Conservation (phyloP, 345 rosid species). For the Corchorus olitorius region DNA sequence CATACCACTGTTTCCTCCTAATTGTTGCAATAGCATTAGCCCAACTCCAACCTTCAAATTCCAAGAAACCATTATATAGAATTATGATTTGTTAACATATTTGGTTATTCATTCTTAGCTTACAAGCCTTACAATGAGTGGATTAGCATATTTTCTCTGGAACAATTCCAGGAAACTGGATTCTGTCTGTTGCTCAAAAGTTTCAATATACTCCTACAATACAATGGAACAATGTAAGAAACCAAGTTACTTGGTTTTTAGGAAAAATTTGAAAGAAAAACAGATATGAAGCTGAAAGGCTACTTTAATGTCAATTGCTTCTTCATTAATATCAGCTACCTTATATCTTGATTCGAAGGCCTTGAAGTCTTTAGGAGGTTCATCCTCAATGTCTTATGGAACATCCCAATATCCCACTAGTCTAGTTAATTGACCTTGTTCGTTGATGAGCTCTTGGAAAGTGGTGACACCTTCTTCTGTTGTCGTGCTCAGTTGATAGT, state of each 20-base stretch:
- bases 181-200: constrained; percentile 32
- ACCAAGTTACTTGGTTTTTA: background rate
- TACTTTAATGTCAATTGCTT: constrained; percentile 57
- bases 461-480: too few species aligned
- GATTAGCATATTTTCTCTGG: constrained; percentile 48
- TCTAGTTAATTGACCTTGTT: background rate
- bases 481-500: background rate
- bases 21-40: constrained; percentile 62
- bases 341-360: background rate
- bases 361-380: background rate
- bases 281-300: background rate
- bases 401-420: background rate
- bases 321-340: constrained; percentile 48
- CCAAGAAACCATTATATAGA: background rate
- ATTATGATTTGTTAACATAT: background rate
- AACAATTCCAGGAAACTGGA: constrained; percentile 49
- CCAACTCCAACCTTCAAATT: constrained; percentile 58
- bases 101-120: background rate
- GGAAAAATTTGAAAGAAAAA: background rate
- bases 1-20: constrained; percentile 51
- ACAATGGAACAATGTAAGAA: background rate
- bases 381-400: background rate
- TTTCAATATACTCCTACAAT: constrained; percentile 44
- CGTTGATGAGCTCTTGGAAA: background rate
- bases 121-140: constrained; percentile 63